Conservation (phyloP, 768 basidiomycete species). For the Phanerochaete carnosa region DNA sequence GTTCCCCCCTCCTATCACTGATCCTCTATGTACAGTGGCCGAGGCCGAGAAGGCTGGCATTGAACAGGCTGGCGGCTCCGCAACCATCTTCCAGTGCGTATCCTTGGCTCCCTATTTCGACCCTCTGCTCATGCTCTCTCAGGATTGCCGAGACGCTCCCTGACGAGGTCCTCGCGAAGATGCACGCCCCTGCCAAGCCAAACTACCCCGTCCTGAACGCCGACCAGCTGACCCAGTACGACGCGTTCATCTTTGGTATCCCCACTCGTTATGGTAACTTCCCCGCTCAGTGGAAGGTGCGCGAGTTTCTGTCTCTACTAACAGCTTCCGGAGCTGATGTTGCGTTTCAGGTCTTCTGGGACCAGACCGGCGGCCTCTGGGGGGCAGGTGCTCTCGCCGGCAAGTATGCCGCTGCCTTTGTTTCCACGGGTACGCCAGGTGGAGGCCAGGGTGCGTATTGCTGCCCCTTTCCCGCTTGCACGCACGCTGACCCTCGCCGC, state of each 20-base stretch:
- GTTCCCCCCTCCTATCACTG: not conserved
- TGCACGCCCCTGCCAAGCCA: slow-evolving; percentile 73
- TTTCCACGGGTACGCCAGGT: slow-evolving; percentile 68
- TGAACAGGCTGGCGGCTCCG: slow-evolving; percentile 38
- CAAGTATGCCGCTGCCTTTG: slow-evolving; percentile 74
- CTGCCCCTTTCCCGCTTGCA: not conserved
- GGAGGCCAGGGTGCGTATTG: slow-evolving; percentile 61
- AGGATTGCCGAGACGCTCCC: slow-evolving; percentile 82
- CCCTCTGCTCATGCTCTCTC: not conserved
- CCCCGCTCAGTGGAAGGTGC: slow-evolving; percentile 76
- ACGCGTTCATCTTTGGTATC: slow-evolving; percentile 75
- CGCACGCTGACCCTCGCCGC: not conserved
- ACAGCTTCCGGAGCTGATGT: not conserved
- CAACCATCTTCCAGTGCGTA: slow-evolving; percentile 45
- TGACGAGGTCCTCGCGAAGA: slow-evolving; percentile 57
- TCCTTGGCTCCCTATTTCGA: not conserved
- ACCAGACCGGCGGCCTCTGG: slow-evolving; percentile 71
- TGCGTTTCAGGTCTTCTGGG: slow-evolving; percentile 61
- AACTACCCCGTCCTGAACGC: slow-evolving; percentile 66
- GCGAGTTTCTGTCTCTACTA: slow-evolving; percentile 4
- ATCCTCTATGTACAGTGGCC: slow-evolving; percentile 47
- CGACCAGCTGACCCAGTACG: slow-evolving; percentile 50
- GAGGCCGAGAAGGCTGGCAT: slow-evolving; percentile 44
- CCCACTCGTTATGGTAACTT: slow-evolving; percentile 82
- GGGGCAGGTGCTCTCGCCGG: slow-evolving; percentile 54